These are phyloP conservation scores for Mycena albidolilacea DNA, from an alignment of 768 basidiomycete genomes.

Conservation along the genomic window DNA sequence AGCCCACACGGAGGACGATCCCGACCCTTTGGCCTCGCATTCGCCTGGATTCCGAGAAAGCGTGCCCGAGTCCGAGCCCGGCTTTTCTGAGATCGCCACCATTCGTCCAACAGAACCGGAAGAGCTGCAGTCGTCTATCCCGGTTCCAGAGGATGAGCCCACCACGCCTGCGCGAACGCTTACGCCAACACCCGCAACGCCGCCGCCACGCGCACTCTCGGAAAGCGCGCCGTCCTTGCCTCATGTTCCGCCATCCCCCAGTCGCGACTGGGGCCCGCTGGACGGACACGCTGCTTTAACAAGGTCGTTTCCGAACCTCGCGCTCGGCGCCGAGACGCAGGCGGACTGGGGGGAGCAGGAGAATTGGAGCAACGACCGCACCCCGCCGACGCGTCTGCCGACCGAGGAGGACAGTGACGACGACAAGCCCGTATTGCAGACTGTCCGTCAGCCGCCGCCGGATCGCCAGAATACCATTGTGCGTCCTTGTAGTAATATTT, in stretches of 20 bases:
- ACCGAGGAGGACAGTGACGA: conserved; percentile 76
- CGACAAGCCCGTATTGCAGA: conserved; percentile 75
- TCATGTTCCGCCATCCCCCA: conserved; percentile 9
- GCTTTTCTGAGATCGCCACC: conserved; percentile 60
- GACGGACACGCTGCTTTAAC: conserved; percentile 37
- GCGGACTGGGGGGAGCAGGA: conserved; percentile 69
- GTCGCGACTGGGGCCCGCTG: conserved; percentile 32
- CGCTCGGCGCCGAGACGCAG: conserved; percentile 62
- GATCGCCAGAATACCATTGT: conserved; percentile 30
- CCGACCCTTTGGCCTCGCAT: conserved; percentile 36
- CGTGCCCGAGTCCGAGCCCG: conserved; percentile 46
- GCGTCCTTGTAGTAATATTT: conserved; percentile 26
- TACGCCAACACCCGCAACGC: conserved; percentile 44
- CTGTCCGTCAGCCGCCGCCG: conserved; percentile 43
- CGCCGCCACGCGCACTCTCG: conserved; percentile 43
- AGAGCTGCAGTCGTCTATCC: conserved; percentile 46
- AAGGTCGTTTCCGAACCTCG: conserved; percentile 49
- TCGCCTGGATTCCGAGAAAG: conserved; percentile 73
- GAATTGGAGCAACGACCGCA: conserved; percentile 55
- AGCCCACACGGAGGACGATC: conserved; percentile 49
- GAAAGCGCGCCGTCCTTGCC: conserved; percentile 38
- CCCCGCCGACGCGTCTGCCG: conserved; percentile 39
- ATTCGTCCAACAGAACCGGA: conserved; percentile 56
- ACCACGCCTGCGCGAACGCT: conserved; percentile 31
- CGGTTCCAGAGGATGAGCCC: conserved; percentile 40